Conservation (phyloP, 2,329 filamentous ascomycete genomes). For the Didymella pomorum region DNA sequence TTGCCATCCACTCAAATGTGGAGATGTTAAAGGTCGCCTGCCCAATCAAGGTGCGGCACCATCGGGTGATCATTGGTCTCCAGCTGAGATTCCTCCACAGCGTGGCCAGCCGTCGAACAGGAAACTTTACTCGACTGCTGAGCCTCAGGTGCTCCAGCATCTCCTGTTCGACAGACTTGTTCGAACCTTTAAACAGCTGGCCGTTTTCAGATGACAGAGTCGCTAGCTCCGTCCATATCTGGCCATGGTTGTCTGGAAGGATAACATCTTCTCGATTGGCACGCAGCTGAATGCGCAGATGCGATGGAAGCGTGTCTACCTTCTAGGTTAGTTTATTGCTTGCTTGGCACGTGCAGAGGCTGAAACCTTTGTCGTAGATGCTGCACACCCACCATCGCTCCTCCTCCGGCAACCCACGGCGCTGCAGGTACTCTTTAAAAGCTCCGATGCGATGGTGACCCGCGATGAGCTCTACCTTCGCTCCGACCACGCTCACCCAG, state of each 20-base stretch:
- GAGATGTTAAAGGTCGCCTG: too few species aligned
- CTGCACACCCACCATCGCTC: slow-evolving; percentile 10
- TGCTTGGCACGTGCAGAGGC: slow-evolving; percentile 1
- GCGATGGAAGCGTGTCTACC: slow-evolving; percentile 4
- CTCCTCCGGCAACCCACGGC: slow-evolving; percentile 1
- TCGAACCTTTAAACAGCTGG: background rate
- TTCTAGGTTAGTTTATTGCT: slow-evolving; percentile 4
- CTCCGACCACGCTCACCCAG: slow-evolving; percentile 2
- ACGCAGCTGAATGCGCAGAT: slow-evolving; percentile 10
- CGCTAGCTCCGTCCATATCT: slow-evolving; percentile 3
- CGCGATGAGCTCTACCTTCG: slow-evolving; percentile 12
- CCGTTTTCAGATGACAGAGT: background rate
- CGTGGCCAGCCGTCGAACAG: too few species aligned
- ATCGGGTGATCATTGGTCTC: too few species aligned
- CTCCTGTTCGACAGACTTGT: background rate
- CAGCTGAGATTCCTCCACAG: too few species aligned
- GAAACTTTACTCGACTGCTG: too few species aligned
- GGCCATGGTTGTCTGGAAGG: slow-evolving; percentile 3
- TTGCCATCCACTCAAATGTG: too few species aligned
- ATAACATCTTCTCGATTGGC: slow-evolving; percentile 10
- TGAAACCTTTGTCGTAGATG: slow-evolving; percentile 14
- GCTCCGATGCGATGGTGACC: slow-evolving; percentile 6
- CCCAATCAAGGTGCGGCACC: too few species aligned
- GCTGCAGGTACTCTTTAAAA: slow-evolving; percentile 9
- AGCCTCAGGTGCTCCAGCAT: background rate